phyloP scores from a whole-genome alignment of 805 yeast species.

The Kazachstania africana region DNA sequence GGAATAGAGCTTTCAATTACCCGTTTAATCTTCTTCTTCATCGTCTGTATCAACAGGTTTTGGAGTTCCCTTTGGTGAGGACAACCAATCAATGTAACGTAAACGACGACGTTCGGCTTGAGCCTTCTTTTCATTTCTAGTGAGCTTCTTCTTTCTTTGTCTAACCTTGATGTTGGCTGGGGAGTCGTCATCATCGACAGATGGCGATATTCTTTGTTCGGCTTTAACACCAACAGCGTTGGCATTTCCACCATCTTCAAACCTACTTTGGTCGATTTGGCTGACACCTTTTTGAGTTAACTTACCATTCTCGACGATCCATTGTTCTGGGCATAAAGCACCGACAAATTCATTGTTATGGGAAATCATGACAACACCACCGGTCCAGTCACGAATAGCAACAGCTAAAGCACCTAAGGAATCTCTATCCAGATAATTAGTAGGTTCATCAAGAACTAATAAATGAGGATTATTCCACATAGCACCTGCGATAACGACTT shows the following conservation, averaged over 20 bases:
- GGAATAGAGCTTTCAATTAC: too few relatives aligned
- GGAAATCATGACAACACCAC: conserved; percentile 97
- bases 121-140: conserved; percentile 87
- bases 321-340: conserved; percentile 95
- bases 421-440: conserved; percentile 95
- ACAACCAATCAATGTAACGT: conserved; percentile 89
- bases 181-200: conserved; percentile 62
- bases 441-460: conserved; percentile 94
- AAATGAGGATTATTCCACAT: conserved; percentile 99
- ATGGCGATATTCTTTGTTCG: conserved; percentile 35
- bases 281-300: conserved; percentile 75
- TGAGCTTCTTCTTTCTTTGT: conserved; percentile 89
- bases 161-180: conserved; percentile 94
- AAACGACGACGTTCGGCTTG: conserved; percentile 90
- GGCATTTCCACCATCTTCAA: conserved; percentile 63
- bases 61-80: conserved; percentile 96
- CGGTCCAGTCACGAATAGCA: conserved; percentile 96
- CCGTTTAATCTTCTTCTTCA: conserved; percentile 33
- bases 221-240: conserved; percentile 38
- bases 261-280: conserved; percentile 63
- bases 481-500: conserved; percentile 98
- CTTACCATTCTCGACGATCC: conserved; percentile 90
- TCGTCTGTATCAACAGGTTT: conserved; percentile 89
- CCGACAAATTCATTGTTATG: conserved; percentile 96
- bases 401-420: conserved; percentile 94